phyloP scores from a whole-genome alignment of 176 grass and related monocot genomes.

The Eleusine indica region DNA sequence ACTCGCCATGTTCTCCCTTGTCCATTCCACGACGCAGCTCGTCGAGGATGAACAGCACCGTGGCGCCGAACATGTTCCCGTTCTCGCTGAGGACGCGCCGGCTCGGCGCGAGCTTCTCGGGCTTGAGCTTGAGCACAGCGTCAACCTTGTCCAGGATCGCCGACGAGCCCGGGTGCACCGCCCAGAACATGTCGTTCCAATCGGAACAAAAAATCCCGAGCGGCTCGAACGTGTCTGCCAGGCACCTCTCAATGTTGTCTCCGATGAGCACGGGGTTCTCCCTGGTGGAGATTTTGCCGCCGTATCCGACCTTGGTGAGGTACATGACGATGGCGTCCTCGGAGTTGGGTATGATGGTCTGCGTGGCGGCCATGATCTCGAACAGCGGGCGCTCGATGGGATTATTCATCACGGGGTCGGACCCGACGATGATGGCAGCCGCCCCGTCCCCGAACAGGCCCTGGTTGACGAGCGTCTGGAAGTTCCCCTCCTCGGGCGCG shows the following conservation, averaged over 20 bases:
- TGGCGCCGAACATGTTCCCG: slow-evolving; percentile 49
- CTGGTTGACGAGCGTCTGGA: slow-evolving; percentile 41
- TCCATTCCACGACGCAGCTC: background rate
- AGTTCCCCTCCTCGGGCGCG: background rate
- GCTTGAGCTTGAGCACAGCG: slow-evolving; percentile 31
- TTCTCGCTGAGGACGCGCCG: slow-evolving; percentile 51
- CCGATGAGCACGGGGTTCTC: slow-evolving; percentile 22
- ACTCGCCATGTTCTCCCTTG: slow-evolving; percentile 2
- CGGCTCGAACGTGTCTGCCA: slow-evolving; percentile 33
- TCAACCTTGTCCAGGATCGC: slow-evolving; percentile 44
- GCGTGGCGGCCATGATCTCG: slow-evolving; percentile 37
- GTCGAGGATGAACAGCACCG: slow-evolving; percentile 9
- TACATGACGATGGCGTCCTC: slow-evolving; percentile 19
- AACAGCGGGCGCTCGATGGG: slow-evolving; percentile 43
- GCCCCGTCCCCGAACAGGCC: slow-evolving; percentile 52
- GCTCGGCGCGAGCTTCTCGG: slow-evolving; percentile 46
- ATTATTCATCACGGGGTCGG: background rate
- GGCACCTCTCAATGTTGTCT: slow-evolving; percentile 44
- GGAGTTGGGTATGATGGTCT: slow-evolving; percentile 36
- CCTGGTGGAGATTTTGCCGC: background rate
- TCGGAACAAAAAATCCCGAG: slow-evolving; percentile 21
- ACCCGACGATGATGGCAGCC: slow-evolving; percentile 45
- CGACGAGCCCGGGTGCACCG: slow-evolving; percentile 40
- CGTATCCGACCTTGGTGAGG: slow-evolving; percentile 23
- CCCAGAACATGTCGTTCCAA: slow-evolving; percentile 67